These are phyloP conservation scores for Helminthosporium solani DNA, from an alignment of 2,329 filamentous ascomycete species.

Conservation along the genomic window DNA sequence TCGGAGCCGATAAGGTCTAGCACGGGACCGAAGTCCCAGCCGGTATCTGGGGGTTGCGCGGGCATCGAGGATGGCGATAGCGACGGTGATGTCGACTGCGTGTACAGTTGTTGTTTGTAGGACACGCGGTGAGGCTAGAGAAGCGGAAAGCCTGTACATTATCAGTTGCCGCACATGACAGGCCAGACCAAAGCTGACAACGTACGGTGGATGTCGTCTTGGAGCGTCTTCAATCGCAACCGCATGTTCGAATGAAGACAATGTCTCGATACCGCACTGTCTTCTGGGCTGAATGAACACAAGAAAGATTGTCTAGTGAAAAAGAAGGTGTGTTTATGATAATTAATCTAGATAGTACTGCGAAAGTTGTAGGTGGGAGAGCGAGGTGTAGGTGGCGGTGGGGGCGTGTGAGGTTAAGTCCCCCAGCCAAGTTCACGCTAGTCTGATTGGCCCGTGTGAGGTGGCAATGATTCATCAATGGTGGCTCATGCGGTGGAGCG, in stretches of 20 bases:
- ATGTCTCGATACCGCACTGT: constrained; percentile 7
- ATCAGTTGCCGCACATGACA: constrained; percentile 5
- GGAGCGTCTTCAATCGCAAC: constrained; percentile 29
- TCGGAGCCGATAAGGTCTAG: constrained; percentile 44
- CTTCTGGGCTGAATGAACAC: constrained; percentile 11
- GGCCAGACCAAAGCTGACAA: constrained; percentile 6
- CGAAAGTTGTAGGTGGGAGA: neutral
- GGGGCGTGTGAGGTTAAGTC: neutral
- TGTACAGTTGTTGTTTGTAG: neutral
- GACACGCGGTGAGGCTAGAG: constrained; percentile 3
- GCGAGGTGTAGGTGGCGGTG: neutral
- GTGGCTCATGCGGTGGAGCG: no score
- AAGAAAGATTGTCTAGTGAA: neutral
- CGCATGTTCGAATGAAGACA: constrained; percentile 30
- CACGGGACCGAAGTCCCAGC: constrained; percentile 51
- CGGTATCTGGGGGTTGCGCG: constrained; percentile 36
- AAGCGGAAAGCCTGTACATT: constrained; percentile 3
- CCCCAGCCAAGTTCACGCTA: neutral
- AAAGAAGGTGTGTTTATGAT: neutral
- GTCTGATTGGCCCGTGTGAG: constrained; percentile 4
- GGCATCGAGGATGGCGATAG: constrained; percentile 26
- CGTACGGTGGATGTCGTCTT: constrained; percentile 31
- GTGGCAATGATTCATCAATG: constrained; percentile 3
- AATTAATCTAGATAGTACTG: neutral
- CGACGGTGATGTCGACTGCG: neutral